These are phyloP conservation scores for Lasiosphaeria miniovina DNA, from an alignment of 495 filamentous ascomycete species.

Conservation along the genomic window DNA sequence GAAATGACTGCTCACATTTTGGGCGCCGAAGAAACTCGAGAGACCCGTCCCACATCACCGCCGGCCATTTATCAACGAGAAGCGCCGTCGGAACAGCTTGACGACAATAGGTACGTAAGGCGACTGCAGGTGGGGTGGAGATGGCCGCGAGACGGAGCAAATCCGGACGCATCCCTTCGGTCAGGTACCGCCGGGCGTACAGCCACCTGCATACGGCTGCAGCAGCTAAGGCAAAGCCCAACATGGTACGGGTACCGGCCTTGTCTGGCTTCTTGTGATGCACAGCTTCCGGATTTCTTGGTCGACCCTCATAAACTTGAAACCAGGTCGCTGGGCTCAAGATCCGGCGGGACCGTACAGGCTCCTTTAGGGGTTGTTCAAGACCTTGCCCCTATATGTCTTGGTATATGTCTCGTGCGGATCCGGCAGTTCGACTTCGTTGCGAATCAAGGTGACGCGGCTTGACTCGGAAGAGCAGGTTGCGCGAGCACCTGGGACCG, in stretches of 20 bases:
- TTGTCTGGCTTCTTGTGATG: neutral
- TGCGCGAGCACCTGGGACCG: neutral
- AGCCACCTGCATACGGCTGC: conserved; percentile 18
- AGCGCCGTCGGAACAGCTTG: neutral
- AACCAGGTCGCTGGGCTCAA: conserved; percentile 15
- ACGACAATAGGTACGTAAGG: conserved; percentile 6
- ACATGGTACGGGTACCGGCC: conserved; percentile 9
- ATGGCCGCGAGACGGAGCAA: conserved; percentile 1
- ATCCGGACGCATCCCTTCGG: neutral
- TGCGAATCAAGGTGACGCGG: neutral
- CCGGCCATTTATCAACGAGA: conserved; percentile 2
- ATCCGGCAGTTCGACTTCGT: neutral
- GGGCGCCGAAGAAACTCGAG: neutral
- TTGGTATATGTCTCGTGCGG: too few relatives aligned
- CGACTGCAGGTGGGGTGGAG: conserved; percentile 15
- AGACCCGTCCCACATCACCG: neutral
- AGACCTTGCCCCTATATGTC: too few relatives aligned
- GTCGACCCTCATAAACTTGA: conserved; percentile 16
- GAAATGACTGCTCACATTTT: too few relatives aligned
- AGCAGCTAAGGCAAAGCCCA: conserved; percentile 18
- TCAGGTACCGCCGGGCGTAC: conserved; percentile 18
- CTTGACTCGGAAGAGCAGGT: conserved; percentile 2
- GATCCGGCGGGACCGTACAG: neutral
- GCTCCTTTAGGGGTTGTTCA: too few relatives aligned
- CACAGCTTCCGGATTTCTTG: neutral